These are phyloP conservation scores for Gossypium mustelinum DNA, from an alignment of 345 rosid genomes.

Conservation along the genomic window DNA sequence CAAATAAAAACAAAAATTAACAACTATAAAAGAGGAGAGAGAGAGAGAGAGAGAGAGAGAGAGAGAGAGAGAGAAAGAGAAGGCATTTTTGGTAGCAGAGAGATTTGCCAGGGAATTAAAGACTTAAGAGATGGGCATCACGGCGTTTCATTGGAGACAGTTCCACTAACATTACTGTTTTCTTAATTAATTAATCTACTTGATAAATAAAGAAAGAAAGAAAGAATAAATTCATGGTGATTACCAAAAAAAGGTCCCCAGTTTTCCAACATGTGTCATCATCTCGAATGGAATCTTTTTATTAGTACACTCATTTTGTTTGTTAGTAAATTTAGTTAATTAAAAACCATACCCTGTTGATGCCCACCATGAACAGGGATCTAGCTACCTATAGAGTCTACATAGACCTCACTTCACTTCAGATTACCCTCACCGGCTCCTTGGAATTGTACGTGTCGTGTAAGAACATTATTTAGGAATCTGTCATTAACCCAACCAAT, in stretches of 20 bases:
- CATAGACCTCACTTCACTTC: not conserved
- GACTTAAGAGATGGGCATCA: conserved; percentile 19
- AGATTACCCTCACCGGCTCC: not conserved
- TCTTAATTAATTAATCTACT: not conserved
- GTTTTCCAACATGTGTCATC: conserved; percentile 17
- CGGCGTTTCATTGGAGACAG: conserved; percentile 25
- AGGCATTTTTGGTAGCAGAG: conserved; percentile 5
- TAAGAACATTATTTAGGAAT: conserved; percentile 21
- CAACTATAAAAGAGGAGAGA: not conserved
- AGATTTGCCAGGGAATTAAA: conserved; percentile 8
- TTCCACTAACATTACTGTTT: conserved; percentile 20
- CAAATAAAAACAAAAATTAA: not conserved
- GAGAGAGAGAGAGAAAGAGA: not conserved
- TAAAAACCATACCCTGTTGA: not conserved
- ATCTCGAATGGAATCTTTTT: conserved; percentile 11
- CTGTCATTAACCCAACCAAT: conserved; percentile 7
- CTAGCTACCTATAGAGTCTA: not conserved
- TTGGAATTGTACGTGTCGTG: conserved; percentile 23
- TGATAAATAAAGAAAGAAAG: not conserved
- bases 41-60: not conserved
- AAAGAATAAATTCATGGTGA: not conserved
- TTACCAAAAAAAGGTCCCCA: conserved; percentile 2
- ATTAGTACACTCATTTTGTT: conserved; percentile 4
- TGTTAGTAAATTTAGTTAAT: not conserved
- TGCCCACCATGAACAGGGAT: not conserved